Evolutionary conservation across 805 yeast genomes (phyloP).

Genomic region (Candida sithepensis): DNA sequence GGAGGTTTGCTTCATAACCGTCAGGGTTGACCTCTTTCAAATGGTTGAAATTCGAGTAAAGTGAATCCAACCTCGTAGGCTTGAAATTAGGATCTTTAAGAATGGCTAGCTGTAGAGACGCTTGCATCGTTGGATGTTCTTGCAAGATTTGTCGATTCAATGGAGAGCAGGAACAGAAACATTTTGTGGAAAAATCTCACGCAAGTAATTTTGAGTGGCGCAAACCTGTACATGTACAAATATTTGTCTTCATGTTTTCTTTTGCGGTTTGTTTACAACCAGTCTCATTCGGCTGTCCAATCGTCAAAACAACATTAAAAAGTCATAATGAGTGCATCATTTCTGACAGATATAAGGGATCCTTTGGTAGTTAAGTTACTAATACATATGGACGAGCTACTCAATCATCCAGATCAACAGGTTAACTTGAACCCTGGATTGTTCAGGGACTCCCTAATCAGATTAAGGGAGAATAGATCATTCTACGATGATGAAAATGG

Average conservation of each 20-base stretch:
- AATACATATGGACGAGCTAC: conserved; percentile 15
- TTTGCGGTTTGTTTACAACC: background rate
- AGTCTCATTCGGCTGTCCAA: too few relatives aligned
- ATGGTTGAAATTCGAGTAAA: conserved; percentile 45
- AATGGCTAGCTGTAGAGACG: conserved; percentile 10
- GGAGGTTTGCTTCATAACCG: conserved; percentile 47
- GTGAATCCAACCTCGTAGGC: conserved; percentile 39
- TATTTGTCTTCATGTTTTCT: background rate
- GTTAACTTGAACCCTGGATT: conserved; percentile 13
- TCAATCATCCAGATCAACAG: conserved; percentile 1
- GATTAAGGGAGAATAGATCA: conserved; percentile 14
- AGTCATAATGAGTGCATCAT: conserved; percentile 4
- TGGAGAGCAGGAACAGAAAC: too few relatives aligned
- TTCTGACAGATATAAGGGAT: conserved; percentile 11
- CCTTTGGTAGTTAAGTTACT: conserved; percentile 16
- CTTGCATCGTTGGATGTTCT: background rate
- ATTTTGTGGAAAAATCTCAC: too few relatives aligned
- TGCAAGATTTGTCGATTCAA: too few relatives aligned
- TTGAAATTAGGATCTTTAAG: conserved; percentile 33
- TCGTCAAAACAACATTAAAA: background rate
- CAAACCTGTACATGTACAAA: background rate
- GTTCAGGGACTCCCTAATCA: conserved; percentile 14
- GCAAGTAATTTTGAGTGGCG: background rate
- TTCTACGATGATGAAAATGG: conserved; percentile 11
- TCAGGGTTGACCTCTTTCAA: conserved; percentile 41